Percentiles rank a stretch among this genome's conserved stretches.
Evolutionary conservation across 2,329 filamentous ascomycete species (phyloP).

Genomic region (Ceratocystis cubensis): DNA sequence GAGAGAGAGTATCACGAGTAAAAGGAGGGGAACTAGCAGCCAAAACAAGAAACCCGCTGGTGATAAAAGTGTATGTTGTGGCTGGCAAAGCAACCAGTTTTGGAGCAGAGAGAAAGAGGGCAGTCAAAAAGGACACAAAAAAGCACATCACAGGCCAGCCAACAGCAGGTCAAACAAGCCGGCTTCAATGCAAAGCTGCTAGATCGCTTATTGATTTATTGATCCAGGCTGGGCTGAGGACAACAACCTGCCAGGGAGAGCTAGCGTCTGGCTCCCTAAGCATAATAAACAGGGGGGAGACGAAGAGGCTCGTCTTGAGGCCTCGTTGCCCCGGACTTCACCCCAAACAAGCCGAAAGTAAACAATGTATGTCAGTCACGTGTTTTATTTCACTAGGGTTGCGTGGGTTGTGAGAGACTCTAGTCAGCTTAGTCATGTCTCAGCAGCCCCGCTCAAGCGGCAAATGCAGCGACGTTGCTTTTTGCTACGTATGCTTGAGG

Average conservation of each 20-base stretch:
- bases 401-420: background rate
- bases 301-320: background rate
- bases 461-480: background rate
- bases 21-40: conserved; percentile 1
- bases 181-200: background rate
- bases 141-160: conserved; percentile 2
- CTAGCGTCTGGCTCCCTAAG: background rate
- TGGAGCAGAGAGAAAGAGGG: background rate
- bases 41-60: background rate
- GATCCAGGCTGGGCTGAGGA: background rate
- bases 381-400: background rate
- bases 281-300: background rate
- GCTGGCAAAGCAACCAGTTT: background rate
- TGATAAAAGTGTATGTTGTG: background rate
- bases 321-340: background rate
- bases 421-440: background rate
- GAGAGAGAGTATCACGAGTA: conserved; percentile 20
- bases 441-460: too few species aligned
- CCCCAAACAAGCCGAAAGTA: background rate
- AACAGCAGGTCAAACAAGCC: background rate
- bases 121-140: background rate
- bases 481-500: background rate
- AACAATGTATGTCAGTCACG: background rate
- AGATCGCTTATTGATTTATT: background rate
- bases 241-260: background rate